Conservation (phyloP, 345 rosid species). For the Moricandia moricandioides region DNA sequence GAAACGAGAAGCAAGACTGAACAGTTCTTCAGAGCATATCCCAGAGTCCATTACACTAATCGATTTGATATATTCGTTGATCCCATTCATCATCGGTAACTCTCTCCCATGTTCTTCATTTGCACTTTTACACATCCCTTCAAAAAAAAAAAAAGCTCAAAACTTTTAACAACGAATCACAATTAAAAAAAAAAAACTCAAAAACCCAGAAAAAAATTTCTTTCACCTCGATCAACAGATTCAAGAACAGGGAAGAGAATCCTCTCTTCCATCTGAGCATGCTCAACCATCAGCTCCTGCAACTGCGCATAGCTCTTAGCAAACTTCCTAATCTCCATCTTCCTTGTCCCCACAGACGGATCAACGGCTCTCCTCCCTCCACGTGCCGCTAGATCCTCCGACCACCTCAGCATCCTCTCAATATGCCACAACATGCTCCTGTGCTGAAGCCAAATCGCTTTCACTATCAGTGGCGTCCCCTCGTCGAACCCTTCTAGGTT, state of each 20-base stretch:
- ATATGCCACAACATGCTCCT: conserved; percentile 61
- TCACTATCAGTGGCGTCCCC: conserved; percentile 46
- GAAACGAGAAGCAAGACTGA: conserved; percentile 49
- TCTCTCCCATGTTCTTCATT: conserved; percentile 68
- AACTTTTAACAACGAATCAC: background rate
- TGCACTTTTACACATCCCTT: conserved; percentile 65
- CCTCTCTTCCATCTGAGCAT: conserved; percentile 83
- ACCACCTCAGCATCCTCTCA: conserved; percentile 67
- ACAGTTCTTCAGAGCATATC: conserved; percentile 50
- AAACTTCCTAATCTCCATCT: conserved; percentile 68
- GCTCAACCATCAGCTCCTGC: conserved; percentile 66
- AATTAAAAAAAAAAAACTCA: background rate
- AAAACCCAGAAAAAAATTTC: background rate
- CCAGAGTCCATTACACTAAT: conserved; percentile 55
- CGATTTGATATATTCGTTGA: conserved; percentile 67
- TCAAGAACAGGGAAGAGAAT: conserved; percentile 62
- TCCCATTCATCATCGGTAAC: conserved; percentile 71
- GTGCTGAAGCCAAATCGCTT: conserved; percentile 51
- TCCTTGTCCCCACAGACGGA: conserved; percentile 60
- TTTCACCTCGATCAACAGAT: conserved; percentile 59
- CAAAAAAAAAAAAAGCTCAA: background rate
- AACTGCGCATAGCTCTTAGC: conserved; percentile 49
- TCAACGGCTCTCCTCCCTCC: conserved; percentile 52
- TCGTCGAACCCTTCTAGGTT: conserved; percentile 39
- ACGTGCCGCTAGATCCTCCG: conserved; percentile 59